Base-by-base conservation (phyloP, 2,329 filamentous ascomycete species). In the Aspergillus uvarum region DNA sequence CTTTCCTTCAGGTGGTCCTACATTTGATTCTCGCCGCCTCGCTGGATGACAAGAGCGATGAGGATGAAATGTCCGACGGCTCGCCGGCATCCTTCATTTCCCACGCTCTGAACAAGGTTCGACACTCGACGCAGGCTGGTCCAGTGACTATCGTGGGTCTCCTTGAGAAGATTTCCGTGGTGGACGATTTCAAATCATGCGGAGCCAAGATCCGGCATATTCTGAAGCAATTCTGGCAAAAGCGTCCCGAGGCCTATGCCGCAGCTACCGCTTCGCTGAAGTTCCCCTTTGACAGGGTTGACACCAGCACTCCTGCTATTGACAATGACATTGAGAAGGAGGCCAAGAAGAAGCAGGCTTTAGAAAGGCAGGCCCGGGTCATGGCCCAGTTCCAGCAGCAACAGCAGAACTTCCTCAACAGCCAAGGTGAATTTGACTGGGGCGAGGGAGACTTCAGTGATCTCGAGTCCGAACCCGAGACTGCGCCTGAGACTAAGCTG, bases 331-430 rank as follows among this genome's bases (percentile, higher is more conserved):
- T 80, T 59, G 81, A 83, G 70, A 85, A 86, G 16, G 90, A 94
- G 74, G 81, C 87, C 62, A 96, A 94, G 80, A 99, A 97, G 82
- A 90, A 90, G 76, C 91, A 94, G 55, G 95, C 95, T 0, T 79
- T 93, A 47, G 94, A 92, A 68, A 87, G 95, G 22, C 93, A 98
- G 76, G 93, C 93, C 2, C 90, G 87, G 70, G 92, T 99, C 32
- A 97, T 99, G 93, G 95, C 93, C 1, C 92, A 97, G 72, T 97
- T 99, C 77, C 95, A 98, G 74, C 90, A 96, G 72, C 94, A 99
- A 72, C 96, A 98, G 73, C 94, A 96, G 77, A 95, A 87, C 69
- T 99, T 99, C 77, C 80, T 99, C 78, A 89, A 91, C 59, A 95
- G 89, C 65, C 93, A 97, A 74, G 89, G 86, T n/a, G 83, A 88